Percentiles rank a stretch among this genome's conserved stretches.
These are phyloP conservation scores for Nymphaea thermarum DNA, from an alignment of 164 flowering plant genomes.

Conservation along the genomic window DNA sequence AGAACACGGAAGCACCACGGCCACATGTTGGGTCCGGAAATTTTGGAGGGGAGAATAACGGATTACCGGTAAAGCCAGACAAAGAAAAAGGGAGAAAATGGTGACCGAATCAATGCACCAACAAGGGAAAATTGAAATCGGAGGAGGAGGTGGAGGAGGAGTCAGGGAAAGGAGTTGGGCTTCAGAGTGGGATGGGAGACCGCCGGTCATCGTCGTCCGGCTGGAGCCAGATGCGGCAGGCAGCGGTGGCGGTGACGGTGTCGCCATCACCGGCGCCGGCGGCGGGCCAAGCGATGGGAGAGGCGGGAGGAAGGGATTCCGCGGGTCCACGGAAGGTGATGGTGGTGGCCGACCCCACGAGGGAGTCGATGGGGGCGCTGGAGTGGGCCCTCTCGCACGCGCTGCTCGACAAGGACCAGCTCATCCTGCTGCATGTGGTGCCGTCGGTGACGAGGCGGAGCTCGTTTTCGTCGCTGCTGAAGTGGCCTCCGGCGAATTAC, in stretches of 20 bases:
- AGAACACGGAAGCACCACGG: no score
- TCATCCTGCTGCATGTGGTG: constrained; percentile 48
- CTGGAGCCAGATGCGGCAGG: not conserved
- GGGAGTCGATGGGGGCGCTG: constrained; percentile 52
- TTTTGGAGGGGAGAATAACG: not conserved
- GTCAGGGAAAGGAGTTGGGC: not conserved
- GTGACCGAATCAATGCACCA: no score
- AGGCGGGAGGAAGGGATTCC: not conserved
- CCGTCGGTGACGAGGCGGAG: constrained; percentile 26
- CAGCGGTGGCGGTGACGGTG: not conserved
- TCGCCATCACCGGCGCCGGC: no score
- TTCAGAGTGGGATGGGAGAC: not conserved
- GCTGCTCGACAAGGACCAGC: constrained; percentile 36
- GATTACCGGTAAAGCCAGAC: not conserved
- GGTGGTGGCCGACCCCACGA: constrained; percentile 41
- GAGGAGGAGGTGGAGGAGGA: not conserved
- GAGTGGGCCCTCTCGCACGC: constrained; percentile 56
- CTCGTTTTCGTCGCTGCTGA: constrained; percentile 31
- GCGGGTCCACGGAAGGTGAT: constrained; percentile 11
- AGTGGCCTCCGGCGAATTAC: constrained; percentile 6
- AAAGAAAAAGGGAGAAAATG: not conserved
- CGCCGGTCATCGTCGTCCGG: not conserved
- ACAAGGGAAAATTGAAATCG: not conserved
- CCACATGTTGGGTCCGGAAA: no score
- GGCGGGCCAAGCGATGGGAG: not conserved